These are phyloP conservation scores for Colletotrichum karsti DNA, from an alignment of 2,329 filamentous ascomycete genomes.

Conservation along the genomic window DNA sequence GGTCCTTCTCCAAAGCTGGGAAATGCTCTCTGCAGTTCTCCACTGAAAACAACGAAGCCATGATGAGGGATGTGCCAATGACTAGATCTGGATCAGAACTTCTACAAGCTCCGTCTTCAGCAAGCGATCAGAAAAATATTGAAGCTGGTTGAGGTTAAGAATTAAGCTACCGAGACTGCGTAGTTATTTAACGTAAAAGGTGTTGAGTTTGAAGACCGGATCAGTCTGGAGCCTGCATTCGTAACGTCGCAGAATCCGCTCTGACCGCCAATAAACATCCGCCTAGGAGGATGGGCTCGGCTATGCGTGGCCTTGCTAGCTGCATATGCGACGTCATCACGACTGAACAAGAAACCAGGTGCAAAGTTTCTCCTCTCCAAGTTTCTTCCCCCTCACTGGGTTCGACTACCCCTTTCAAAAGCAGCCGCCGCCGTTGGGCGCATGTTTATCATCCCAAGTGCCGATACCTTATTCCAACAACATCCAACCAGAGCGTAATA, in stretches of 20 bases:
- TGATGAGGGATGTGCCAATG: not conserved
- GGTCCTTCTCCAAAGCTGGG: slow-evolving; percentile 71
- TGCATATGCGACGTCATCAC: not conserved
- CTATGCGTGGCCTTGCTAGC: not conserved
- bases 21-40: slow-evolving; percentile 66
- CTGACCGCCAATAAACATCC: not conserved
- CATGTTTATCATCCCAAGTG: no score
- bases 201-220: not conserved
- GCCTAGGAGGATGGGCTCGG: not conserved
- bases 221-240: not conserved
- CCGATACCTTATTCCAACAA: no score
- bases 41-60: slow-evolving; percentile 38
- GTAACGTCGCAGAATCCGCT: not conserved
- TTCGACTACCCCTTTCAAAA: not conserved
- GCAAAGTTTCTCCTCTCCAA: not conserved
- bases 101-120: no score
- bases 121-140: no score
- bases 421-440: no score
- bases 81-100: no score
- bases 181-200: no score
- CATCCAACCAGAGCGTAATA: no score
- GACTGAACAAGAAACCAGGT: not conserved
- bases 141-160: no score
- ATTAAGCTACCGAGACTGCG: no score
- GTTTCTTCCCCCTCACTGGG: not conserved